These are phyloP conservation scores for Nemania bipapillata DNA, from an alignment of 2,329 filamentous ascomycete species.

Conservation along the genomic window DNA sequence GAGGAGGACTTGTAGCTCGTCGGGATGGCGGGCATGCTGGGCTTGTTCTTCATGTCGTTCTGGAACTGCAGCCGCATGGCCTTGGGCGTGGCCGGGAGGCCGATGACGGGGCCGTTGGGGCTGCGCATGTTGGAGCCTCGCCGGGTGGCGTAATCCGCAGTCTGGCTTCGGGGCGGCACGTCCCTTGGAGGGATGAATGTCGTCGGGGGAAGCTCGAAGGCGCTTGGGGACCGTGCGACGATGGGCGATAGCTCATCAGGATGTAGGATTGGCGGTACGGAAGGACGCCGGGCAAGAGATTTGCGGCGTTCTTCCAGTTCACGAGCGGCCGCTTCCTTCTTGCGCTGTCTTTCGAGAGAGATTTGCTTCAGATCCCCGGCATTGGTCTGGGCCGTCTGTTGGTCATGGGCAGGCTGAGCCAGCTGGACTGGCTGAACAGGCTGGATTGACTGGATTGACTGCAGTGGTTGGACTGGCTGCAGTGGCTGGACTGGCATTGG, in stretches of 20 bases:
- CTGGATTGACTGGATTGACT: conserved; percentile 34
- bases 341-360: conserved; percentile 70
- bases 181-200: conserved; percentile 56
- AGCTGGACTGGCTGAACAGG: conserved; percentile 6
- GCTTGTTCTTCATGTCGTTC: conserved; percentile 62
- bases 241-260: conserved; percentile 67
- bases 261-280: conserved; percentile 81
- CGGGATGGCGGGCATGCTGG: conserved; percentile 67
- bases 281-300: conserved; percentile 82
- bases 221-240: conserved; percentile 48
- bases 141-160: conserved; percentile 66
- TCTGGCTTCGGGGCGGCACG: conserved; percentile 69
- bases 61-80: conserved; percentile 86
- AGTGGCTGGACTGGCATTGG: conserved; percentile 44
- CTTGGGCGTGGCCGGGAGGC: conserved; percentile 88
- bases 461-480: conserved; percentile 36
- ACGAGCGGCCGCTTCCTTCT: conserved; percentile 79
- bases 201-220: conserved; percentile 59
- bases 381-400: conserved; percentile 50
- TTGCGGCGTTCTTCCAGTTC: conserved; percentile 89
- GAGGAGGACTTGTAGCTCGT: conserved; percentile 60
- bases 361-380: conserved; percentile 66
- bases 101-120: conserved; percentile 67
- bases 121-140: conserved; percentile 62
- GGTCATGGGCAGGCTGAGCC: conserved; percentile 40